A percentile compares a stretch with the other conserved stretches of the same genome.
Evolutionary conservation across 768 basidiomycete species (phyloP).

Genomic region (Amanita polypyramis): DNA sequence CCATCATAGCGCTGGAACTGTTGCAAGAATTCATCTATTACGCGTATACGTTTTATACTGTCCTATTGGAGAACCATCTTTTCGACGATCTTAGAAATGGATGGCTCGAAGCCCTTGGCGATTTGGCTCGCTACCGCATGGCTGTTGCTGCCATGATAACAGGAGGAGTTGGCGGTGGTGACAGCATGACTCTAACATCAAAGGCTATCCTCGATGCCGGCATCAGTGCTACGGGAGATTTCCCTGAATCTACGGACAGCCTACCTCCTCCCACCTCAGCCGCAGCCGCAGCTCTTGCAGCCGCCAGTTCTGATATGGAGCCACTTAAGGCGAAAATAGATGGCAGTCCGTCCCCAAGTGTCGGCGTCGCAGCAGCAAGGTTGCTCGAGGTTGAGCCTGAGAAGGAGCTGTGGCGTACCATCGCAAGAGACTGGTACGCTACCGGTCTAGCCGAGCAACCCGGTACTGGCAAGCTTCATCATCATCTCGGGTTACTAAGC

Average conservation of each 20-base stretch:
- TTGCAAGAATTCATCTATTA: constrained; percentile 93
- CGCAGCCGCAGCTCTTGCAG: constrained; percentile 24
- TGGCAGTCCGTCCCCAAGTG: constrained; percentile 61
- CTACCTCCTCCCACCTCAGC: constrained; percentile 9
- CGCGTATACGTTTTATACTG: constrained; percentile 89
- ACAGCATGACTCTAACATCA: constrained; percentile 36
- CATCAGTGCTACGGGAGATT: constrained; percentile 14
- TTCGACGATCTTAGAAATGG: constrained; percentile 62
- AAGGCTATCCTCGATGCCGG: constrained; percentile 44
- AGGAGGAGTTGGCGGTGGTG: constrained; percentile 28
- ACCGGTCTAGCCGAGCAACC: constrained; percentile 81
- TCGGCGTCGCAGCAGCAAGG: constrained; percentile 77
- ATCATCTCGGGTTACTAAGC: constrained; percentile 83
- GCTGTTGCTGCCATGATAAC: constrained; percentile 83
- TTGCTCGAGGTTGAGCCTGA: constrained; percentile 82
- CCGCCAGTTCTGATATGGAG: constrained; percentile 11
- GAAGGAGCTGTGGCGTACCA: constrained; percentile 83
- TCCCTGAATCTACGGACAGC: neutral
- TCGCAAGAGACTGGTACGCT: constrained; percentile 91
- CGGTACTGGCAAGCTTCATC: constrained; percentile 90
- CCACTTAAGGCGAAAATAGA: constrained; percentile 33
- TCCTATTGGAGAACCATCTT: constrained; percentile 72
- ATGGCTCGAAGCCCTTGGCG: constrained; percentile 96
- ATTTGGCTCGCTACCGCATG: constrained; percentile 92
- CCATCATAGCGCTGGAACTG: constrained; percentile 71